Base-by-base conservation (phyloP, 495 filamentous ascomycete species). In the Margaritispora aquatica region DNA sequence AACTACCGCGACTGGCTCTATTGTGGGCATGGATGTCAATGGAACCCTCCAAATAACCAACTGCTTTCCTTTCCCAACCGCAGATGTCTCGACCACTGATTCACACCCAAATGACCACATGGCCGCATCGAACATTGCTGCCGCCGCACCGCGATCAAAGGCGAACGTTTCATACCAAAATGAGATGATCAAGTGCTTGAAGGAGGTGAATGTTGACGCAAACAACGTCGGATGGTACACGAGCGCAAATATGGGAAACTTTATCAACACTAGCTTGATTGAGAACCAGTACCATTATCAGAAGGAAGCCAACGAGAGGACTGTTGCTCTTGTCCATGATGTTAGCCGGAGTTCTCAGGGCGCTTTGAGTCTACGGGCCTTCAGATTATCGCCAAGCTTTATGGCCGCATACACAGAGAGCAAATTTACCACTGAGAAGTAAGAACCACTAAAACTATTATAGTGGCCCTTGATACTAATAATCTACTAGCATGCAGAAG, bases 211-310 rank as follows among this genome's bases (percentile, higher is more conserved):
- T 70, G 89, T 97, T 56, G 94, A 98, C 72, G 94, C 94, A 61
- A 96, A 97, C 77, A 96, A 90, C 66, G 91, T 95, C 56, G 94
- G 94, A 58, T 98, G 93, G 93, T 98, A 98, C 75, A 96, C 90
- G 55, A 97, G 92, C 74, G 91, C 93, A 59, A 96, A 91, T 75
- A 94, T 98, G 85, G 95, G 94, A 69, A 97, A 97, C 80, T 98
- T 97, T 60, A 82, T 97, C 76, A 96, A 89, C 77, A 73, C 86
- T 66, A 90, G 88, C 77, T 91, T 96, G 69, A 89, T 97, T 77
- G 94, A 98, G 80, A 98, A 97, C 74, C 94, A 97, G 74, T 92
- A 86, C 74, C 88, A 89, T 75, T 97, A 96, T 77, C 94, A 98
- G 79, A 91, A 88, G 68, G 89, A 92, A 66, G 69, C 87, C 71